phyloP scores from a whole-genome alignment of 2,329 filamentous ascomycete genomes.

The Ophiocordyceps camponoti-floridani region DNA sequence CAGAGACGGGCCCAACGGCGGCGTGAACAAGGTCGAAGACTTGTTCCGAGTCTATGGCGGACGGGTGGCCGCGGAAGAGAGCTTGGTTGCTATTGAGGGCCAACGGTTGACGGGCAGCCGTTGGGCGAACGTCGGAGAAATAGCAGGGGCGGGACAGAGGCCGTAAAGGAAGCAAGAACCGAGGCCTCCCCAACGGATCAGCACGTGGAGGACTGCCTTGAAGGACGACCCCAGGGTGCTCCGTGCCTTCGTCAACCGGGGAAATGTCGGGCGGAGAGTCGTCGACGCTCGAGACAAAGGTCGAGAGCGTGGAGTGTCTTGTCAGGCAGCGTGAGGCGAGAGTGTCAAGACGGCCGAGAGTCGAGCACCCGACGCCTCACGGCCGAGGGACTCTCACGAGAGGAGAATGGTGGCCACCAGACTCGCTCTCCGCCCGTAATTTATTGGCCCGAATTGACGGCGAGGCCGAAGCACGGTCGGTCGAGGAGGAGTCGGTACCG shows the following conservation, averaged over 20 bases:
- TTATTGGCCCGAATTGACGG: neutral
- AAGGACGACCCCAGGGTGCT: neutral
- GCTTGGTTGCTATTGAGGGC: neutral
- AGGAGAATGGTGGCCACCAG: neutral
- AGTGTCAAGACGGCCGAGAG: neutral
- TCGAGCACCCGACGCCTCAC: neutral
- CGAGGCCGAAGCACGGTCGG: neutral
- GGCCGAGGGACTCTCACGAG: neutral
- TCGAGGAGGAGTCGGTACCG: neutral
- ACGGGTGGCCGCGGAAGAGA: neutral
- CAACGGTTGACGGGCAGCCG: neutral
- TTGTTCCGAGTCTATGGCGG: neutral
- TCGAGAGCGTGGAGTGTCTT: neutral
- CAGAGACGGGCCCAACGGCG: neutral
- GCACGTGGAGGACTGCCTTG: neutral
- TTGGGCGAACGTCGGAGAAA: neutral
- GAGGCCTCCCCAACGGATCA: neutral
- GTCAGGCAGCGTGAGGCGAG: neutral
- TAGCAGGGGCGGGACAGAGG: neutral
- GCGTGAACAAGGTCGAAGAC: neutral
- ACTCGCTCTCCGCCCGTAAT: neutral
- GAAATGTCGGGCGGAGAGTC: neutral
- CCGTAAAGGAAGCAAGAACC: constrained; percentile 1
- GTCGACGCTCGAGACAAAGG: neutral
- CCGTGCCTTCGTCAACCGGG: neutral